These are phyloP conservation scores for Artomyces pyxidatus DNA, from an alignment of 768 basidiomycete species.

Conservation along the genomic window DNA sequence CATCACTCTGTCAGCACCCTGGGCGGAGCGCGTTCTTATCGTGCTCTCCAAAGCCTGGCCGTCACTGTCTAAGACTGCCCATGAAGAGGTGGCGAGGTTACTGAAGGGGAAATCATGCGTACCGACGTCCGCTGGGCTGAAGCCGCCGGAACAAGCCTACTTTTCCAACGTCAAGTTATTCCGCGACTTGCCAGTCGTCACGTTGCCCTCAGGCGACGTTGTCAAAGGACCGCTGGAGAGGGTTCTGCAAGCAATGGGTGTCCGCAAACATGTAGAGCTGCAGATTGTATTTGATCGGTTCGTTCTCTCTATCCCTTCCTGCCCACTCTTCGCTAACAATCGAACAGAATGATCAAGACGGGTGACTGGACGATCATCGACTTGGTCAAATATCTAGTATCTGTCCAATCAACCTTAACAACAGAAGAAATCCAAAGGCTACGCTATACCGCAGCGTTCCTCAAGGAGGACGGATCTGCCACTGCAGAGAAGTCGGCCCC, in stretches of 20 bases:
- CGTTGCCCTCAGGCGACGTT: conserved; percentile 49
- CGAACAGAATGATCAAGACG: conserved; percentile 71
- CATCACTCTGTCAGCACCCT: conserved; percentile 53
- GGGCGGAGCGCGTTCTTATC: conserved; percentile 74
- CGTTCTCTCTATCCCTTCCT: conserved; percentile 6
- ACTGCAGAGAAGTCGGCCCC: conserved; percentile 16
- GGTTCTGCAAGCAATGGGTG: conserved; percentile 64
- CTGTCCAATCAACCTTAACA: conserved; percentile 59
- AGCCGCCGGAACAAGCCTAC: conserved; percentile 64
- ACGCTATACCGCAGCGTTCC: conserved; percentile 66
- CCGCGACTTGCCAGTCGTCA: conserved; percentile 77
- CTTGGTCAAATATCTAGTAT: conserved; percentile 80
- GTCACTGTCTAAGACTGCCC: conserved; percentile 41
- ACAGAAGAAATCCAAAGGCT: conserved; percentile 49
- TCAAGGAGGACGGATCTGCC: conserved; percentile 36
- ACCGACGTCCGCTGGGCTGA: conserved; percentile 58
- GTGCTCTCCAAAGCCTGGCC: conserved; percentile 69
- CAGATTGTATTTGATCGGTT: conserved; percentile 89
- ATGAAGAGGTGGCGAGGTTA: conserved; percentile 32
- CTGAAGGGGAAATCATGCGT: conserved; percentile 40
- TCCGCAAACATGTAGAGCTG: conserved; percentile 86
- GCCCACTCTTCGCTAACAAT: background rate
- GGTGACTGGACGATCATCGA: conserved; percentile 87
- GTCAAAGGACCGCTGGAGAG: conserved; percentile 71
- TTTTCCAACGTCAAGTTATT: conserved; percentile 85